These are phyloP conservation scores for Gossypium herbaceum DNA, from an alignment of 345 rosid genomes.

Conservation along the genomic window DNA sequence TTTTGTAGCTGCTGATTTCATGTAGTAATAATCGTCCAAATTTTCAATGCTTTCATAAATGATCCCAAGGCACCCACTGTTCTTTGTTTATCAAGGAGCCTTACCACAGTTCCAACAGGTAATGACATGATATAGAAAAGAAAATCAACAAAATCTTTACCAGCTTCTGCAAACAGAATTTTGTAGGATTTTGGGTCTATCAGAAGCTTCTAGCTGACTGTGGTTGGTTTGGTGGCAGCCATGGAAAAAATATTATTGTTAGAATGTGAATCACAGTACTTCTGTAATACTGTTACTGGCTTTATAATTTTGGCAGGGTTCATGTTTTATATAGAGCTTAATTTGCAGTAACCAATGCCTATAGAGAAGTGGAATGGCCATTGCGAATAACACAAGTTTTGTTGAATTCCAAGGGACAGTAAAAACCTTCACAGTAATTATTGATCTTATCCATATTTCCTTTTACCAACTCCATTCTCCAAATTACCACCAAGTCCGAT, in stretches of 20 bases:
- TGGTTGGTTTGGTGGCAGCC: not conserved
- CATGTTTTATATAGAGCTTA: not conserved
- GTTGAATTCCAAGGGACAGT: not conserved
- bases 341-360: not conserved
- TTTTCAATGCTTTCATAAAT: conserved; percentile 9
- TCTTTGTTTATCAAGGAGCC: not conserved
- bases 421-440: too few species aligned
- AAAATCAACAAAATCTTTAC: conserved; percentile 34
- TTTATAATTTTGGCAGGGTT: too few species aligned
- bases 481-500: too few species aligned
- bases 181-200: conserved; percentile 9
- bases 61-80: conserved; percentile 2
- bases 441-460: too few species aligned
- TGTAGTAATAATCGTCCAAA: not conserved
- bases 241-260: not conserved
- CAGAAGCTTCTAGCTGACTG: conserved; percentile 14
- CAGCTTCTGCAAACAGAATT: conserved; percentile 27
- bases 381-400: not conserved
- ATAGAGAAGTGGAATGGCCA: not conserved
- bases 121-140: conserved; percentile 21
- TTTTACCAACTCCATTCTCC: too few species aligned
- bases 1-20: not conserved
- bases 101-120: conserved; percentile 17
- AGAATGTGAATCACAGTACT: too few species aligned
- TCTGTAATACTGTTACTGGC: too few species aligned